These are phyloP conservation scores for Colletotrichum melonis DNA, from an alignment of 2,329 filamentous ascomycete genomes.

Conservation along the genomic window DNA sequence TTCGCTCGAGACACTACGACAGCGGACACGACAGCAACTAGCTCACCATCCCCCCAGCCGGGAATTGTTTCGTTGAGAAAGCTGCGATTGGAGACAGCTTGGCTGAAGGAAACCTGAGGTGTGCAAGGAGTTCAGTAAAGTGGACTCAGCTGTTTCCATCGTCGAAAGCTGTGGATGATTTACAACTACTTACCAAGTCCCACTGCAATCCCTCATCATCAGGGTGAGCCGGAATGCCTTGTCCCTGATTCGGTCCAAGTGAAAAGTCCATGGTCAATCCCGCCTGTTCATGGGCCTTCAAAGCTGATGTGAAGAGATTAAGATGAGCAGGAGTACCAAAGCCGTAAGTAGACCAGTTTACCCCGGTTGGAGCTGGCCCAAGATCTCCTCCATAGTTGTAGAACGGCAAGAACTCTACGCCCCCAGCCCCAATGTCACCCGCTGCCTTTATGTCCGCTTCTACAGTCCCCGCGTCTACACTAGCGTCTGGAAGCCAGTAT, in stretches of 20 bases:
- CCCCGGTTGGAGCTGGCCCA: slow-evolving; percentile 32
- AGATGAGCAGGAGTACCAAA: slow-evolving; percentile 49
- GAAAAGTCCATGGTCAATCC: slow-evolving; percentile 57
- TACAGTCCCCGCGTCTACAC: slow-evolving; percentile 34
- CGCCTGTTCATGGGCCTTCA: slow-evolving; percentile 39
- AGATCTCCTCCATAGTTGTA: slow-evolving; percentile 40
- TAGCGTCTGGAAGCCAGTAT: slow-evolving; percentile 44
- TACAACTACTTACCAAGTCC: slow-evolving; percentile 40
- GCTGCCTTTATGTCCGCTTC: slow-evolving; percentile 37
- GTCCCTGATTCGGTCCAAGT: slow-evolving; percentile 58
- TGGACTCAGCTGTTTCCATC: no score
- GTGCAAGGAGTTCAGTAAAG: no score
- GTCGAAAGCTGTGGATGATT: no score
- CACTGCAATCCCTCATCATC: slow-evolving; percentile 47
- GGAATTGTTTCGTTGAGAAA: slow-evolving; percentile 46
- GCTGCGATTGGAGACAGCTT: no score
- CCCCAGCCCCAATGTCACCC: slow-evolving; percentile 38
- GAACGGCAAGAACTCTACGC: slow-evolving; percentile 41
- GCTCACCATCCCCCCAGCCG: slow-evolving; percentile 44
- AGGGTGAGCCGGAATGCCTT: slow-evolving; percentile 53
- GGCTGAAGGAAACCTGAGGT: no score
- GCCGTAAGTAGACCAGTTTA: slow-evolving; percentile 50
- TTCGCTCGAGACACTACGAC: neutral
- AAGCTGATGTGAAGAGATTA: slow-evolving; percentile 19
- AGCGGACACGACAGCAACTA: neutral